A percentile compares a stretch with the other conserved stretches of the same genome.
Conservation (phyloP, 345 rosid species). For the Firmiana major region DNA sequence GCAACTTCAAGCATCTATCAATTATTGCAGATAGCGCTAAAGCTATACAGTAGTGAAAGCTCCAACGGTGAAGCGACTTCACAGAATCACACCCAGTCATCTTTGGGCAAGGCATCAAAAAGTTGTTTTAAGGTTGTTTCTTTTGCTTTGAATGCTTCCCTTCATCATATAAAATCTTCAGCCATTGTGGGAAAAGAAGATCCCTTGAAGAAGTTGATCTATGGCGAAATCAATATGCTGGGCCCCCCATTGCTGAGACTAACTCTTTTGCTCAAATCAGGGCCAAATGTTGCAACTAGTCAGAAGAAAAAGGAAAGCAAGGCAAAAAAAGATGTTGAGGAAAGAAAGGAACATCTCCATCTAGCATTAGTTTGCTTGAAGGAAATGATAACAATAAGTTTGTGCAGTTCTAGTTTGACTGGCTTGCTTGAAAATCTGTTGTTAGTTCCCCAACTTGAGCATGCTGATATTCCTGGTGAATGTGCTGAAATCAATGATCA, state of each 20-base stretch:
- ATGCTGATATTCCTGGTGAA: constrained; percentile 35
- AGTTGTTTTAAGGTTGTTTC: constrained; percentile 32
- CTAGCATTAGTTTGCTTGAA: constrained; percentile 63
- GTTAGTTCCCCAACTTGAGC: constrained; percentile 38
- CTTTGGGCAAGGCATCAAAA: constrained; percentile 36
- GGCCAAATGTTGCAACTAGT: constrained; percentile 23
- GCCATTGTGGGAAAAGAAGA: constrained; percentile 42
- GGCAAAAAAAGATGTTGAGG: constrained; percentile 41
- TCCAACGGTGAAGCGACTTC: constrained; percentile 32
- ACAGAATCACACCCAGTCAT: constrained; percentile 50
- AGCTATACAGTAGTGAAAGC: constrained; percentile 29
- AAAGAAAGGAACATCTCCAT: constrained; percentile 51
- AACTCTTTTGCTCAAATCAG: constrained; percentile 45
- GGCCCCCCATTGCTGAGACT: constrained; percentile 66
- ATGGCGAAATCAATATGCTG: constrained; percentile 55
- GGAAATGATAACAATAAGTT: constrained; percentile 48
- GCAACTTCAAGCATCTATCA: constrained; percentile 69
- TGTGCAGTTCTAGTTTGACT: constrained; percentile 33
- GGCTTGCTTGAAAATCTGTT: constrained; percentile 58
- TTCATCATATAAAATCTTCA: constrained; percentile 52
- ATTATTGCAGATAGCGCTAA: constrained; percentile 39
- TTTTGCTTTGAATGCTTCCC: constrained; percentile 52
- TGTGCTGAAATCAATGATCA: constrained; percentile 42
- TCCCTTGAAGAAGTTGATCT: constrained; percentile 50
- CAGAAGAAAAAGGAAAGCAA: constrained; percentile 39